These are phyloP conservation scores for Clonostachys sp. DNA, from an alignment of 2,329 filamentous ascomycete species.

Conservation along the genomic window DNA sequence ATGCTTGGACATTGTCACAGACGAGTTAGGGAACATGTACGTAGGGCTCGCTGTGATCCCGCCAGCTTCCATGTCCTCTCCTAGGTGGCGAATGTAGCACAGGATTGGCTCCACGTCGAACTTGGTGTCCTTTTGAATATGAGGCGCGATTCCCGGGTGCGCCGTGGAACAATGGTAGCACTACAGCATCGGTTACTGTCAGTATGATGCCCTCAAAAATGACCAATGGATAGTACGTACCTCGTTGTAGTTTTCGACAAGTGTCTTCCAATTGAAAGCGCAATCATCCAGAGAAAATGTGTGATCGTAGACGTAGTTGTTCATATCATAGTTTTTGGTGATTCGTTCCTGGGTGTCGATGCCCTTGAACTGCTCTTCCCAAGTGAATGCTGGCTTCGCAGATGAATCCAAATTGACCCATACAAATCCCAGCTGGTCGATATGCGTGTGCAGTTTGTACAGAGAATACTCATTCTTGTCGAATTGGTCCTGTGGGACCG, in stretches of 20 bases:
- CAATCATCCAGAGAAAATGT: conserved; percentile 50
- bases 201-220: background rate
- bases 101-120: conserved; percentile 37
- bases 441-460: conserved; percentile 37
- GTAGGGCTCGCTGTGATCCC: conserved; percentile 41
- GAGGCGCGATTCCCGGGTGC: conserved; percentile 50
- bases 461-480: conserved; percentile 35
- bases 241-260: conserved; percentile 59
- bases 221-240: background rate
- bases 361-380: conserved; percentile 46
- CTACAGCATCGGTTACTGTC: conserved; percentile 49
- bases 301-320: conserved; percentile 47
- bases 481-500: conserved; percentile 43
- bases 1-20: conserved; percentile 15
- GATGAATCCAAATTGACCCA: conserved; percentile 46
- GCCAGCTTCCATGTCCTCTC: conserved; percentile 40
- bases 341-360: conserved; percentile 40
- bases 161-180: conserved; percentile 52
- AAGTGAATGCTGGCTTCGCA: conserved; percentile 39
- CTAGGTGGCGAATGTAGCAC: conserved; percentile 43
- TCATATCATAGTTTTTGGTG: conserved; percentile 28
- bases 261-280: conserved; percentile 57
- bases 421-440: conserved; percentile 39
- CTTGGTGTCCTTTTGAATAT: conserved; percentile 40
- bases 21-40: conserved; percentile 41